Percentiles rank a stretch among this genome's conserved stretches.
Conservation (phyloP, 129 eudicot genomes). For the Flaveria ramosissima region DNA sequence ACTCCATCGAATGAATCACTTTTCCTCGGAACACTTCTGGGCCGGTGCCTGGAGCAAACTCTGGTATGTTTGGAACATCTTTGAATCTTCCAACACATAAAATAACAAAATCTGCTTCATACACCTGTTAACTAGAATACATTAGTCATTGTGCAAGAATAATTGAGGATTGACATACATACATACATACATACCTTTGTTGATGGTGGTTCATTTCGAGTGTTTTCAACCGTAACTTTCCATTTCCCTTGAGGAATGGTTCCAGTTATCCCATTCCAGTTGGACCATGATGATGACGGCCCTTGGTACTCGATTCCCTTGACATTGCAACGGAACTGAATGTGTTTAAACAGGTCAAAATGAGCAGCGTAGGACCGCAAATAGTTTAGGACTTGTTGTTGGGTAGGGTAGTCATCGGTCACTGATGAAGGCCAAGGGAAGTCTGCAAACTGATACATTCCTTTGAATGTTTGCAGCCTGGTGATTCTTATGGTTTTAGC, state of each 20-base stretch:
- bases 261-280: conserved; percentile 46
- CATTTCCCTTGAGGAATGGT: conserved; percentile 54
- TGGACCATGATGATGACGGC: conserved; percentile 36
- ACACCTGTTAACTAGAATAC: conserved; percentile 32
- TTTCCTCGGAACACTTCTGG: conserved; percentile 52
- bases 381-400: conserved; percentile 43
- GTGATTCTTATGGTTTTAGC: conserved; percentile 50
- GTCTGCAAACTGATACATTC: conserved; percentile 55
- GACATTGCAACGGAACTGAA: conserved; percentile 43
- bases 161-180: no score
- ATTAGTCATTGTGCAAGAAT: no score
- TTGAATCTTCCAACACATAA: conserved; percentile 68
- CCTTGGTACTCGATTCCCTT: conserved; percentile 43
- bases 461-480: conserved; percentile 53
- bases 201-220: conserved; percentile 21
- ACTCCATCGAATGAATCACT: conserved; percentile 70
- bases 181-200: conserved; percentile 38
- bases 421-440: conserved; percentile 67
- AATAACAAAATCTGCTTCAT: conserved; percentile 60
- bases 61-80: conserved; percentile 58
- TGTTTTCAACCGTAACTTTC: conserved; percentile 45
- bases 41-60: conserved; percentile 44
- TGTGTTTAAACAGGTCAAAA: conserved; percentile 45
- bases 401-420: conserved; percentile 38
- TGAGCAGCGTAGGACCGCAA: conserved; percentile 53